Conservation (phyloP, 1,284 basidiomycete species). For the Rhodotorula sp. region DNA sequence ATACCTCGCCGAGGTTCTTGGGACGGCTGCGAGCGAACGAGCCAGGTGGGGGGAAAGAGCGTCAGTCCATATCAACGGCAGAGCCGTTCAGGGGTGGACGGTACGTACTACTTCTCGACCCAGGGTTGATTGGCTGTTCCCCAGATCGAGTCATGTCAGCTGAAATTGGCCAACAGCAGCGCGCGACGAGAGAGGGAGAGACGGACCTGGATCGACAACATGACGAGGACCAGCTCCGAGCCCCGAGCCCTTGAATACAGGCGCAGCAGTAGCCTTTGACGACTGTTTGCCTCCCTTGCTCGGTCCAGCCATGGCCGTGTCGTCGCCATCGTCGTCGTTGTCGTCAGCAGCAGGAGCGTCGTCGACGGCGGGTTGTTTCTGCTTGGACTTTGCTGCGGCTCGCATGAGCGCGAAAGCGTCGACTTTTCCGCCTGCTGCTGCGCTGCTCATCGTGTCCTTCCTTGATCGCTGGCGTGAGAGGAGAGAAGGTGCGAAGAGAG, state of each 20-base stretch:
- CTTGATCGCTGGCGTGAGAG: background rate
- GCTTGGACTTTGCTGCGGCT: background rate
- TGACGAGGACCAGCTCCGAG: conserved; percentile 50
- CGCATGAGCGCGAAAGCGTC: conserved; percentile 39
- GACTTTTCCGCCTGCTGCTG: conserved; percentile 6
- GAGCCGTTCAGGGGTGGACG: background rate
- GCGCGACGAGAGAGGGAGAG: background rate
- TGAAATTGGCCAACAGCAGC: too few relatives aligned
- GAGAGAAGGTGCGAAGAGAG: too few relatives aligned
- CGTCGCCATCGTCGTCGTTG: background rate
- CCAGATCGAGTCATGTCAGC: background rate
- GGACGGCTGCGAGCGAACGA: conserved; percentile 65
- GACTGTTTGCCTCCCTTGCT: background rate
- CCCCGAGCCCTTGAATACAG: conserved; percentile 32
- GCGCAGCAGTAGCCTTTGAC: background rate
- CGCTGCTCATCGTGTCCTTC: background rate
- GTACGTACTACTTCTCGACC: conserved; percentile 91
- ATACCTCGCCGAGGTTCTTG: conserved; percentile 95
- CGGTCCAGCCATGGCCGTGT: background rate
- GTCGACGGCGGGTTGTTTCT: conserved; percentile 6
- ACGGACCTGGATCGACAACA: conserved; percentile 56
- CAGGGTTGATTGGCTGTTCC: conserved; percentile 67
- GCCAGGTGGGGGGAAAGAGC: background rate
- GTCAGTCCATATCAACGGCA: background rate
- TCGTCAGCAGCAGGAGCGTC: background rate